Base-by-base conservation (phyloP, 306 rosid species). In the Acacia melanoxylon region DNA sequence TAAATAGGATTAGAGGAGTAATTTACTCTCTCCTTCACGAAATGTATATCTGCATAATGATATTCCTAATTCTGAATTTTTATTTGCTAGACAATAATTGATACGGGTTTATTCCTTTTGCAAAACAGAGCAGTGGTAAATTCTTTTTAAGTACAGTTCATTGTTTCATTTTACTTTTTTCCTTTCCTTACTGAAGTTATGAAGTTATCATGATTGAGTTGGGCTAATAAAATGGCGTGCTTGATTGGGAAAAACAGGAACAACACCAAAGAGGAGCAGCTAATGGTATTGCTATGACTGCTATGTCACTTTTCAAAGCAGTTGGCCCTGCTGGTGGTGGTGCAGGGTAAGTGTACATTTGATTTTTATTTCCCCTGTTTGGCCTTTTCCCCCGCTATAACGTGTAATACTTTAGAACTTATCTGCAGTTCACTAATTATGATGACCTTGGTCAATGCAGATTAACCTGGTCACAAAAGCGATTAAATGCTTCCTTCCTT, bases 231-330 rank as follows among this genome's bases (percentile, higher is more conserved):
- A 37, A 20, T 70, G 83, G 35, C 71, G 51, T 73, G 33, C 61
- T 87, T 15, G 33, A 71, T 75, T 82, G 58, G 46, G 61, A 74
- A 56, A 75, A 80, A 76, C 78, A 92, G 98, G 91, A 86, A 67
- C 99, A 95, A 87, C 81, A 85, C 54, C 97, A 95, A 82, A 89
- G 99, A 72, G 99, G 99, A 15, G 95, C 96, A 20, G 98, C 98
- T 35, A 95, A 95, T 89, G 99, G 99, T 72, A 75, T 93, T 78
- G 45, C 97, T 27, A 89, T 95, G 98, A 89, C 98, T 20, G 88
- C 75, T 22, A 88, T 90, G 95, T 95, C 99, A 66, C 56, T 95
- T 33, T 95, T 89, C 85, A 95, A 93, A 90, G 90, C 99, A 83
- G 62, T 80, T 78, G 99, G 98, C 61, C 98, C 99, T 62, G 98